These are phyloP conservation scores for Saturnispora mendoncae DNA, from an alignment of 805 yeast species.

Conservation along the genomic window DNA sequence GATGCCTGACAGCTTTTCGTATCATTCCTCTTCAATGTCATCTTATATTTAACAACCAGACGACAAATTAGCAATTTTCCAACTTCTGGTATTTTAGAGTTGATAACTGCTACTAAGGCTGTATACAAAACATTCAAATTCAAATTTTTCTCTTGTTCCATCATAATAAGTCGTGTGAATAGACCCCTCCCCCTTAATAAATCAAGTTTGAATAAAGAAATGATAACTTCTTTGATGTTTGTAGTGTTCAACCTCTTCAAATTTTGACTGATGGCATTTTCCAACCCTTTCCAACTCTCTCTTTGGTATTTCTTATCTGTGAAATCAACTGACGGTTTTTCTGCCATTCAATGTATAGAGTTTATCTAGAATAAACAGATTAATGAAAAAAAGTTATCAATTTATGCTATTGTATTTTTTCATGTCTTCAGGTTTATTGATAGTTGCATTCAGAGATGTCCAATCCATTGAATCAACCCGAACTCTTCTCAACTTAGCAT, in stretches of 20 bases:
- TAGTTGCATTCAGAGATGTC: not conserved
- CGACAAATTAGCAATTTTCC: constrained; percentile 52
- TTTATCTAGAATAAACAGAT: not conserved
- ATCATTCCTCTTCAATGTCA: constrained; percentile 40
- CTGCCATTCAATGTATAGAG: not conserved
- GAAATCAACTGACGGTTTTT: constrained; percentile 10
- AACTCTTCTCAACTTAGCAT: not conserved
- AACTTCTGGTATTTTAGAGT: constrained; percentile 58
- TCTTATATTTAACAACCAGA: constrained; percentile 49
- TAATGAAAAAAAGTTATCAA: not conserved
- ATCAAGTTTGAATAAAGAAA: constrained; percentile 48
- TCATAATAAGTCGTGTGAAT: too few relatives aligned
- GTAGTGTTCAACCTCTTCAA: constrained; percentile 37
- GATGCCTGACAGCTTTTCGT: constrained; percentile 35
- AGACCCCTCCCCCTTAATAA: constrained; percentile 54
- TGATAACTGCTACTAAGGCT: constrained; percentile 48
- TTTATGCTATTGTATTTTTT: not conserved
- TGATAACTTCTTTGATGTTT: constrained; percentile 41
- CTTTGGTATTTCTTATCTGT: constrained; percentile 37
- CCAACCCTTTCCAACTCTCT: constrained; percentile 48
- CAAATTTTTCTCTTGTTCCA: too few relatives aligned
- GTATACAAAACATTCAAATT: too few relatives aligned
- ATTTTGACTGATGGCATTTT: constrained; percentile 37
- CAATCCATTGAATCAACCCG: not conserved
- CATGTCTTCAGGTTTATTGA: not conserved